Base-by-base conservation (phyloP, 2,329 filamentous ascomycete species). In the Epichloe baconii region DNA sequence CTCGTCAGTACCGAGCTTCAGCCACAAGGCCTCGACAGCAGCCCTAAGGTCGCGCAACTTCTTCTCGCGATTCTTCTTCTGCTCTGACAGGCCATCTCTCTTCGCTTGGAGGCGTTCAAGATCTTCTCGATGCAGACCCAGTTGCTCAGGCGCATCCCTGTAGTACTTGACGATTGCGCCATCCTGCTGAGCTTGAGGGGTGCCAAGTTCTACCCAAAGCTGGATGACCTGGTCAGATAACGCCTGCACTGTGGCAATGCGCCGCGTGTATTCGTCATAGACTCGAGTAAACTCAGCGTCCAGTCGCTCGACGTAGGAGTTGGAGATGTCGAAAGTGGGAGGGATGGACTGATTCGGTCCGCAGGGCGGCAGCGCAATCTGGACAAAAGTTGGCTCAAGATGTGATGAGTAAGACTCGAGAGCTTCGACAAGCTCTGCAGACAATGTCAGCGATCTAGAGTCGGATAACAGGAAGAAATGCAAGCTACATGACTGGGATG, bases 401-500 rank as follows among this genome's bases (percentile, higher is more conserved):
- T 97, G 93, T 10, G 88, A 95, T 1, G 93, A 95, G 66, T 97
- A 98, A 5, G 91, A 96, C 65, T 95, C 85, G 48, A 98, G 83
- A 4, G 91, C 91, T 68, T 94, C 82, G 23, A 89, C 89, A 56
- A 98, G 85, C 75, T 96, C 88, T 94, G 51, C 19, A n/a, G 17
- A 10, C 12, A 17, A 31, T 26, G 26, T 50, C 43, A 51, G 50
- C 23, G 23, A 40, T 3, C 21, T 35, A 5, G 8, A 4, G 19
- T 19, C 31, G 31, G 12, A 35, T 15, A 2, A 19, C 31, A 4
- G 15, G 4, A 45, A 12, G 5, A 34, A 7, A 34, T 4, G n/a
- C 14, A 31, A 19, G 19, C n/a, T 19, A 15, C 10, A 19, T 15
- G 2, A 19, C n/a, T 8, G 17, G 7, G 21, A 5, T 5, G 8